These are phyloP conservation scores for Fusarium coffeatum DNA, from an alignment of 2,329 filamentous ascomycete genomes.

Conservation along the genomic window DNA sequence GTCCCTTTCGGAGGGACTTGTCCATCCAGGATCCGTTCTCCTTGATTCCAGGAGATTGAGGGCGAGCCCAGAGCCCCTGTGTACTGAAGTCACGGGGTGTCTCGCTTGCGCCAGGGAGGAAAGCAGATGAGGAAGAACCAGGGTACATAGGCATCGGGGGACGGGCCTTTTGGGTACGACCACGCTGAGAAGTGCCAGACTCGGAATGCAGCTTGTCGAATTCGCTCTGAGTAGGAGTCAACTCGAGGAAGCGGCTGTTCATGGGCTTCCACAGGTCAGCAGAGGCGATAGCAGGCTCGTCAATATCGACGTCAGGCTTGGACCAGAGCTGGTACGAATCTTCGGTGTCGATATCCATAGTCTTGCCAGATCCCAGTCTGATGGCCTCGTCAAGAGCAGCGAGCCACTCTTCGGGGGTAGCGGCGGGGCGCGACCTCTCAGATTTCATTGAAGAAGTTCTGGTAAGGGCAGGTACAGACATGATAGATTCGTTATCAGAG, in stretches of 20 bases:
- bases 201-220: slow-evolving; percentile 36
- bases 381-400: slow-evolving; percentile 52
- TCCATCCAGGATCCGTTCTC: slow-evolving; percentile 43
- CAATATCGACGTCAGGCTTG: slow-evolving; percentile 24
- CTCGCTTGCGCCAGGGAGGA: slow-evolving; percentile 40
- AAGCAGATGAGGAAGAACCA: slow-evolving; percentile 39
- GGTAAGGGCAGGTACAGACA: slow-evolving; percentile 24
- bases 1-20: slow-evolving; percentile 40
- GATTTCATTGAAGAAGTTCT: slow-evolving; percentile 42
- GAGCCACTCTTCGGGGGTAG: slow-evolving; percentile 52
- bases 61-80: slow-evolving; percentile 42
- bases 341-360: slow-evolving; percentile 16
- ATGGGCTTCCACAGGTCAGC: slow-evolving; percentile 43
- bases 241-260: slow-evolving; percentile 34
- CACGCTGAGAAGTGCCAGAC: slow-evolving; percentile 41
- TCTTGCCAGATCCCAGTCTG: slow-evolving; percentile 27
- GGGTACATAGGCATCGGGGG: slow-evolving; percentile 40
- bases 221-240: slow-evolving; percentile 35
- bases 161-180: slow-evolving; percentile 33
- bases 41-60: slow-evolving; percentile 27
- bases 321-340: slow-evolving; percentile 43
- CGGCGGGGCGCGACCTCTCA: slow-evolving; percentile 38
- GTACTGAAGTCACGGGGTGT: slow-evolving; percentile 45
- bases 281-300: slow-evolving; percentile 12
- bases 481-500: slow-evolving; percentile 27